phyloP scores from a whole-genome alignment of 495 filamentous ascomycete genomes.

The Penicillium argentinense region DNA sequence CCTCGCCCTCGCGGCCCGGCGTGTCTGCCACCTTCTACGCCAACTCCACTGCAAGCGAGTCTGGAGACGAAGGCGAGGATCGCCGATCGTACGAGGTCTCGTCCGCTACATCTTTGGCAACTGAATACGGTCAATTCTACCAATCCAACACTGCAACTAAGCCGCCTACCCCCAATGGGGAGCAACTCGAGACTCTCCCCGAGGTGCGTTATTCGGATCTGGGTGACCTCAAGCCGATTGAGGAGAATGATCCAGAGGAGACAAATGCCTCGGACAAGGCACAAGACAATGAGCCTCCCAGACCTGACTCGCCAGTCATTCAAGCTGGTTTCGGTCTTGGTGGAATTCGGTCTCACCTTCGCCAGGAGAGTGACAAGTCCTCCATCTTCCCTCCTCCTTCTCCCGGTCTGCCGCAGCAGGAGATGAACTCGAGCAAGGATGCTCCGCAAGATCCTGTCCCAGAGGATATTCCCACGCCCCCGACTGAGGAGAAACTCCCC shows the following conservation, averaged over 20 bases:
- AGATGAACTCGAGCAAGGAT: conserved; percentile 2
- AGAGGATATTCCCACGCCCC: not conserved
- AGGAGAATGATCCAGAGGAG: conserved; percentile 31
- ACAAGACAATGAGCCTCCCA: conserved; percentile 31
- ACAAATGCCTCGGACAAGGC: not conserved
- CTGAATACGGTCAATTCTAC: conserved; percentile 32
- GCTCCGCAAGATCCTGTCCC: not conserved
- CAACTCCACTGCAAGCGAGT: conserved; percentile 44
- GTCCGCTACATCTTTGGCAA: conserved; percentile 26
- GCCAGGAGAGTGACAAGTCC: conserved; percentile 76
- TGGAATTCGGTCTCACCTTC: conserved; percentile 70
- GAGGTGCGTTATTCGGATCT: conserved; percentile 46
- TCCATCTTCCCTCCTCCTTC: conserved; percentile 65
- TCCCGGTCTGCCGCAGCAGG: conserved; percentile 25
- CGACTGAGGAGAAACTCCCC: not conserved
- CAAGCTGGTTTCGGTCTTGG: conserved; percentile 66
- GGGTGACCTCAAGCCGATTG: conserved; percentile 45
- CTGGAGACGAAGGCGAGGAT: conserved; percentile 39
- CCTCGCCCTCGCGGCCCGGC: conserved; percentile 29
- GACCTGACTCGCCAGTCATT: conserved; percentile 77
- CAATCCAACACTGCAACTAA: conserved; percentile 27
- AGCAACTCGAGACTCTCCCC: conserved; percentile 34
- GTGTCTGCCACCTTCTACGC: conserved; percentile 46
- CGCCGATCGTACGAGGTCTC: conserved; percentile 22
- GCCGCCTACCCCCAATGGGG: conserved; percentile 27